Conservation (phyloP, 2,329 filamentous ascomycete genomes). For the Neurospora sp. region DNA sequence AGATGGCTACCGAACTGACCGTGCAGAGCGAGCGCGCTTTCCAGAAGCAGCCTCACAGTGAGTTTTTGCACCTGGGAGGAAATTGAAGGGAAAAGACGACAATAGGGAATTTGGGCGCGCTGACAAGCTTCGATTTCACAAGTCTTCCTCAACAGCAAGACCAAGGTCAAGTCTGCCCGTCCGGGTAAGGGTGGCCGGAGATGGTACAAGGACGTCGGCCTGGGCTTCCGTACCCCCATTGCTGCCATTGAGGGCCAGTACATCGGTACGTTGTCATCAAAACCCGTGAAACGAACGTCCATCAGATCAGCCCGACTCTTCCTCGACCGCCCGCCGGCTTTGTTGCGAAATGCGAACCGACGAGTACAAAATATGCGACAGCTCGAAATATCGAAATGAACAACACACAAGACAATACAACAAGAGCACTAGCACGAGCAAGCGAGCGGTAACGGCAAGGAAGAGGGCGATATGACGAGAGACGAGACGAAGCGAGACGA, state of each 20-base stretch:
- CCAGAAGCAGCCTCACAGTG: slow-evolving; percentile 98
- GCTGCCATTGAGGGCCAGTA: slow-evolving; percentile 97
- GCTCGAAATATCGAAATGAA: neutral
- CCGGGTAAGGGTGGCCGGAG: slow-evolving; percentile 87
- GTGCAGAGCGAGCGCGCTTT: slow-evolving; percentile 99
- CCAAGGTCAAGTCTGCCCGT: slow-evolving; percentile 72
- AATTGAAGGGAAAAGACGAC: slow-evolving; percentile 3
- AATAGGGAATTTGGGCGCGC: slow-evolving; percentile 3
- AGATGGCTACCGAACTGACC: slow-evolving; percentile 96
- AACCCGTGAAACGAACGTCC: neutral
- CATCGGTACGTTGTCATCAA: slow-evolving; percentile 67
- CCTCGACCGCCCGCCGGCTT: neutral
- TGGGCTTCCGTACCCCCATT: slow-evolving; percentile 98
- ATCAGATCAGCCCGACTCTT: neutral
- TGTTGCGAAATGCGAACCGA: neutral
- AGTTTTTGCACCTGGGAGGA: slow-evolving; percentile 11
- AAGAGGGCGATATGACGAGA: neutral
- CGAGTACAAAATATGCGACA: neutral
- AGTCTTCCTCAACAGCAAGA: slow-evolving; percentile 96
- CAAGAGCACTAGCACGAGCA: neutral
- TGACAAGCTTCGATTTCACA: slow-evolving; percentile 9
- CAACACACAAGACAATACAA: neutral
- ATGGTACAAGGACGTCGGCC: slow-evolving; percentile 97
- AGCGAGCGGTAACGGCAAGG: neutral
- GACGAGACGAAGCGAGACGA: neutral